A percentile compares a stretch with the other conserved stretches of the same genome.
Evolutionary conservation across 176 grass and related monocot species (phyloP).

Genomic region (Oryza australiensis): DNA sequence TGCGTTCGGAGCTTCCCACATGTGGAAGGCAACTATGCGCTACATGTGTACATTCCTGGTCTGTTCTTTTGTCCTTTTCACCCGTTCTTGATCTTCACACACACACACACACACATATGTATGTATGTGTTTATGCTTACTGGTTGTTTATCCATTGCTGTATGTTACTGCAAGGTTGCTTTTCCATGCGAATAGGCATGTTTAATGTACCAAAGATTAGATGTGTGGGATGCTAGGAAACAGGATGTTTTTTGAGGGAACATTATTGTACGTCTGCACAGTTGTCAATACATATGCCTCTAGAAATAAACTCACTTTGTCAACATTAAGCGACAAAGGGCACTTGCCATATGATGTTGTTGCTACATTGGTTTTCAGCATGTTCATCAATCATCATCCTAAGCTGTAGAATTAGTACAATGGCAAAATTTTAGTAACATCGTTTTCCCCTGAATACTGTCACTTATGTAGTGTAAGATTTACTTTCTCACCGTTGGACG

Average conservation of each 20-base stretch:
- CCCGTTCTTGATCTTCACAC: not conserved
- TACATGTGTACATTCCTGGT: constrained; percentile 92
- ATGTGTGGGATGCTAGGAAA: not conserved
- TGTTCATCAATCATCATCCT: constrained; percentile 1
- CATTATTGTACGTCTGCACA: not conserved
- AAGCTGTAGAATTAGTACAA: not conserved
- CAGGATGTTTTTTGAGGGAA: not conserved
- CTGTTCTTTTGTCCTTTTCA: not conserved
- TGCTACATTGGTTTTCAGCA: not conserved
- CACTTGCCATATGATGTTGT: not conserved
- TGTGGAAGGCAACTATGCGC: constrained; percentile 75
- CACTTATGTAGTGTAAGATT: not conserved
- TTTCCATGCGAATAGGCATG: not conserved
- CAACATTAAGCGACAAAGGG: not conserved
- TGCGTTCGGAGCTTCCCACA: constrained; percentile 89
- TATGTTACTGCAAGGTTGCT: not conserved
- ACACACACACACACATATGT: no score
- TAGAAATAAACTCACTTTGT: not conserved
- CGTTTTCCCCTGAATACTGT: not conserved
- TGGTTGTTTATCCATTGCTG: not conserved
- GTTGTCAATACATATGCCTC: not conserved
- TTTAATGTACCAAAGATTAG: not conserved
- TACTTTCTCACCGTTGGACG: not conserved
- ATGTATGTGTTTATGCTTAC: not conserved
- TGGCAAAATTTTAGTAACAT: not conserved